A percentile compares a stretch with the other conserved stretches of the same genome.
Conservation (phyloP, 345 rosid species). For the Lumnitzera racemosa region DNA sequence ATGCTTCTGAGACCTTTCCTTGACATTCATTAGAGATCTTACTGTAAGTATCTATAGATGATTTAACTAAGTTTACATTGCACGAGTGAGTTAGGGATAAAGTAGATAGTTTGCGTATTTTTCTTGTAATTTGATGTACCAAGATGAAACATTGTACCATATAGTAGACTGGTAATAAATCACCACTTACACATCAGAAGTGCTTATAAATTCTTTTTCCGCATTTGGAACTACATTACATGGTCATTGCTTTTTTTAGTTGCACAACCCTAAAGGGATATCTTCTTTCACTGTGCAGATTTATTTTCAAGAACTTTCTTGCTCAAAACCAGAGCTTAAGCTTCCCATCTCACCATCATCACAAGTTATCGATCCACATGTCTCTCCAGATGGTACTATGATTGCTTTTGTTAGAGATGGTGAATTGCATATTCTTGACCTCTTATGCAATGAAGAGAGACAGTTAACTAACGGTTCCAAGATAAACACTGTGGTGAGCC, state of each 20-base stretch:
- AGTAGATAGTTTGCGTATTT: too few relatives aligned
- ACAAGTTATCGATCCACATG: slow-evolving; percentile 76
- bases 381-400: slow-evolving; percentile 81
- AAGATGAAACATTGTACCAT: too few relatives aligned
- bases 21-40: too few relatives aligned
- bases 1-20: too few relatives aligned
- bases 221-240: not conserved
- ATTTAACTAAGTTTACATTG: too few relatives aligned
- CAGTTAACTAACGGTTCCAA: slow-evolving; percentile 68
- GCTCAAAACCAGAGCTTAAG: slow-evolving; percentile 63
- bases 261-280: not conserved
- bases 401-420: slow-evolving; percentile 62
- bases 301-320: slow-evolving; percentile 67
- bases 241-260: not conserved
- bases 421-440: slow-evolving; percentile 67
- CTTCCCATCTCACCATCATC: slow-evolving; percentile 53
- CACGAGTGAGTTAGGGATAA: too few relatives aligned
- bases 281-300: slow-evolving; percentile 35
- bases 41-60: too few relatives aligned
- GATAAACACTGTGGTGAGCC: slow-evolving; percentile 53
- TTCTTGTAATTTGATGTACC: too few relatives aligned
- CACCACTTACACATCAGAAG: too few relatives aligned
- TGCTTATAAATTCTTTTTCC: not conserved
- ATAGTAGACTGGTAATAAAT: too few relatives aligned
- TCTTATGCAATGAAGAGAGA: slow-evolving; percentile 41